Percentiles rank a stretch among this genome's conserved stretches.
Conservation (phyloP, 73 alveolate species). For the Blepharisma stoltei region DNA sequence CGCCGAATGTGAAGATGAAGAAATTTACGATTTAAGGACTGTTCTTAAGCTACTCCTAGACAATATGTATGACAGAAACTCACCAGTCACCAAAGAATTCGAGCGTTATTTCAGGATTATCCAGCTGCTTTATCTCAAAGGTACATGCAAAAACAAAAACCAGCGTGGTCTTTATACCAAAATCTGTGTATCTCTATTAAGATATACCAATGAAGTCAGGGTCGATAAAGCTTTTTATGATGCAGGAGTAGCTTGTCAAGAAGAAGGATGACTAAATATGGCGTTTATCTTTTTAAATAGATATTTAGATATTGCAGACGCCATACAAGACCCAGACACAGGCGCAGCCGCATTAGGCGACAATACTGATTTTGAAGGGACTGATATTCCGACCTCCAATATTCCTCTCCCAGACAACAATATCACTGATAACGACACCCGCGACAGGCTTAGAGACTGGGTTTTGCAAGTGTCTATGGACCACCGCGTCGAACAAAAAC, state of each 20-base stretch:
- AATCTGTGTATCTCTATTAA: slow-evolving; percentile 87
- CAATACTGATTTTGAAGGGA: slow-evolving; percentile 91
- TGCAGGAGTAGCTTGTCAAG: slow-evolving; percentile 97
- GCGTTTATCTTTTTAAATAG: slow-evolving; percentile 94
- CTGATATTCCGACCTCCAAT: slow-evolving; percentile 94
- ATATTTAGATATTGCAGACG: slow-evolving; percentile 96
- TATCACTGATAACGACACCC: slow-evolving; percentile 74
- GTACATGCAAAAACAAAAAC: slow-evolving; percentile 69
- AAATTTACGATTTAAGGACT: slow-evolving; percentile 79
- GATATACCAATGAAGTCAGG: slow-evolving; percentile 94
- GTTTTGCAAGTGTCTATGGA: slow-evolving; percentile 83
- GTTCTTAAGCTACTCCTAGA: slow-evolving; percentile 85
- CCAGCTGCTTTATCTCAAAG: slow-evolving; percentile 77
- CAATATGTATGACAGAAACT: slow-evolving; percentile 68
- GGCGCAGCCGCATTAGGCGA: slow-evolving; percentile 83
- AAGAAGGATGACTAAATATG: slow-evolving; percentile 68
- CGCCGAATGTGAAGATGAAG: slow-evolving; percentile 92
- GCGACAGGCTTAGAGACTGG: slow-evolving; percentile 97
- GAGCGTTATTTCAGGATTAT: slow-evolving; percentile 70
- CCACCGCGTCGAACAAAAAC: slow-evolving; percentile 63
- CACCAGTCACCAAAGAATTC: slow-evolving; percentile 81
- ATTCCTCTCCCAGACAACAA: slow-evolving; percentile 95
- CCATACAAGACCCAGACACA: slow-evolving; percentile 94
- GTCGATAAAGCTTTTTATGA: slow-evolving; percentile 96
- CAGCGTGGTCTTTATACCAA: slow-evolving; percentile 79